Conservation (phyloP, 805 yeast genomes). For the Cyberlindnera misumaiensis region DNA sequence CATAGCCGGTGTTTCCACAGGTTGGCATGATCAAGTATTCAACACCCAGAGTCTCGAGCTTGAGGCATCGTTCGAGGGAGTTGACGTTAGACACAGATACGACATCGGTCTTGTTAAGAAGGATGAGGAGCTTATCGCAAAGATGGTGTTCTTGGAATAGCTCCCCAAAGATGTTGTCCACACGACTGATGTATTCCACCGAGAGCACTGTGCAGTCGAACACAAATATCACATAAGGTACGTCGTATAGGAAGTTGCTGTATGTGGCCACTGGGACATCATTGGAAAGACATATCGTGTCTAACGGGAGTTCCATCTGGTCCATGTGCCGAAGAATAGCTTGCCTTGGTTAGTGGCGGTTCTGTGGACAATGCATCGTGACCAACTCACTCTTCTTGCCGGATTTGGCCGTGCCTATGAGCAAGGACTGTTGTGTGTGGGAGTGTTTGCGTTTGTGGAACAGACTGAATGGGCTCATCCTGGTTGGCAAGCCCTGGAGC, state of each 20-base stretch:
- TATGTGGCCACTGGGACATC: conserved; percentile 15
- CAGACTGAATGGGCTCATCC: conserved; percentile 4
- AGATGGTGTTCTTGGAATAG: conserved; percentile 2
- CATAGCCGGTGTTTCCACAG: conserved; percentile 14
- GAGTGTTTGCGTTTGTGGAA: conserved; percentile 1
- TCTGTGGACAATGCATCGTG: too few species aligned
- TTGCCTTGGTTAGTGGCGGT: neutral
- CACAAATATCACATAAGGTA: conserved; percentile 13
- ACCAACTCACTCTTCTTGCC: conserved; percentile 17
- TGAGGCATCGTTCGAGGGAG: conserved; percentile 11
- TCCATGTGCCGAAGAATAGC: conserved; percentile 13
- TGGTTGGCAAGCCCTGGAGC: conserved; percentile 14
- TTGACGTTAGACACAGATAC: conserved; percentile 1
- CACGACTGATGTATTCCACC: conserved; percentile 8
- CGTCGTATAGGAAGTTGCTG: conserved; percentile 17
- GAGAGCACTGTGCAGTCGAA: conserved; percentile 15
- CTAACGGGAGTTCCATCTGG: conserved; percentile 9
- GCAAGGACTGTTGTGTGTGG: conserved; percentile 7
- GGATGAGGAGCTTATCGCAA: conserved; percentile 14
- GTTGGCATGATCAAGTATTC: conserved; percentile 17
- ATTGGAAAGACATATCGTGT: conserved; percentile 15
- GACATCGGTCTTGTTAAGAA: conserved; percentile 18
- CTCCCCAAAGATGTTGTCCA: conserved; percentile 4
- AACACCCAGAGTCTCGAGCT: conserved; percentile 3
- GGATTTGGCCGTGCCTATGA: conserved; percentile 14